phyloP scores from a whole-genome alignment of 2,329 filamentous ascomycete species.

The Pseudodiploospora longispora region DNA sequence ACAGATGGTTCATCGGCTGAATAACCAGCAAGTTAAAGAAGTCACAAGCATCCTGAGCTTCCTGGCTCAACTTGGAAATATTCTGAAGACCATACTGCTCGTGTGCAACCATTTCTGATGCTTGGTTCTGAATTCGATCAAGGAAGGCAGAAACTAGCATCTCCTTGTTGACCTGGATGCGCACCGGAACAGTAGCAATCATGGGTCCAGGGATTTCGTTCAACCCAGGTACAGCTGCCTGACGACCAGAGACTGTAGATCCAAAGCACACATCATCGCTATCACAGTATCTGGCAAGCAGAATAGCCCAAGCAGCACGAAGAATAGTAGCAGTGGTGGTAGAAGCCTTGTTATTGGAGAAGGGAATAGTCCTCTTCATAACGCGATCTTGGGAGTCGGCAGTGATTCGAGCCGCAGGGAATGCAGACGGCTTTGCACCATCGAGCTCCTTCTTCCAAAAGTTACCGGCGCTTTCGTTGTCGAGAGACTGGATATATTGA shows the following conservation, averaged over 20 bases:
- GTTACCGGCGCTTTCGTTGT: too few species aligned
- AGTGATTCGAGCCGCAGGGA: not conserved
- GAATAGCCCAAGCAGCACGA: not conserved
- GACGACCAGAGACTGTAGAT: not conserved
- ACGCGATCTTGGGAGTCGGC: not conserved
- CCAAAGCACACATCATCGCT: not conserved
- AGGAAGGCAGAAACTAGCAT: conserved; percentile 2
- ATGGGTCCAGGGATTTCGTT: not conserved
- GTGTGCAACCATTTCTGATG: conserved; percentile 5
- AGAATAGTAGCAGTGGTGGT: not conserved
- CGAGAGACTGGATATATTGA: too few species aligned
- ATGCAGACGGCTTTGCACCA: too few species aligned
- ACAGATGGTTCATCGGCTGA: conserved; percentile 4
- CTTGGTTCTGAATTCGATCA: conserved; percentile 2
- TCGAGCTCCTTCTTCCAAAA: too few species aligned
- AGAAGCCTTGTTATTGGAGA: not conserved
- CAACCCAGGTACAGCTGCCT: not conserved
- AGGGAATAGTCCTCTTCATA: not conserved
- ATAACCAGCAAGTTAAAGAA: conserved; percentile 7
- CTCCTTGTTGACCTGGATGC: conserved; percentile 17
- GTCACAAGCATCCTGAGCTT: conserved; percentile 4
- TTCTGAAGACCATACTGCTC: conserved; percentile 8
- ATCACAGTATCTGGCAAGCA: not conserved
- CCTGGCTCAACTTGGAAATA: conserved; percentile 2
- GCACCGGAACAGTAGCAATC: not conserved